Conservation (phyloP, 129 eudicot genomes). For the Chrysanthemum makinoi region DNA sequence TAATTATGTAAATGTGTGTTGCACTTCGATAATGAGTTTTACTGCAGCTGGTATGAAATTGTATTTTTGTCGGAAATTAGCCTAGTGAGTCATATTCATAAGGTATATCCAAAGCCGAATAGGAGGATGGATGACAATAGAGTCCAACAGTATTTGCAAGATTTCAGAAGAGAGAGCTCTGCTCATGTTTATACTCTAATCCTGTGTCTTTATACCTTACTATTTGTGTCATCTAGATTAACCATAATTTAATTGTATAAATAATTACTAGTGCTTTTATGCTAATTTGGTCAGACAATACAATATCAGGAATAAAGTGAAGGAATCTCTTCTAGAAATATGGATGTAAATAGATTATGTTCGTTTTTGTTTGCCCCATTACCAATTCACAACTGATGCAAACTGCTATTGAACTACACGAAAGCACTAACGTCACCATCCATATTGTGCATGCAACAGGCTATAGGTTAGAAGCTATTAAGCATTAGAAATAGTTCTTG, state of each 20-base stretch:
- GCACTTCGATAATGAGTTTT: too few species aligned
- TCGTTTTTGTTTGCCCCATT: constrained; percentile 27
- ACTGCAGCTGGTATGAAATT: too few species aligned
- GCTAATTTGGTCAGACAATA: constrained; percentile 25
- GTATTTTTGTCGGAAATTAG: too few species aligned
- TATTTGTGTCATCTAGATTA: too few species aligned
- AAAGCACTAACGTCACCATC: constrained; percentile 29
- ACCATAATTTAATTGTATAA: constrained; percentile 1
- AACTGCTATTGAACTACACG: constrained; percentile 23
- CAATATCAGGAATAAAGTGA: constrained; percentile 30
- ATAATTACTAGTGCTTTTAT: constrained; percentile 23
- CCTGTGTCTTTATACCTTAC: too few species aligned
- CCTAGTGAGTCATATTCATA: too few species aligned
- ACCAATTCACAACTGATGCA: constrained; percentile 17
- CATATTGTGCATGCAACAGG: constrained; percentile 33
- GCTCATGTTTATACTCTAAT: too few species aligned
- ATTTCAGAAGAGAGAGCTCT: too few species aligned
- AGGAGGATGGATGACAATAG: too few species aligned
- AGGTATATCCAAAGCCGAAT: too few species aligned
- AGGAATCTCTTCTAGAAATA: constrained; percentile 33
- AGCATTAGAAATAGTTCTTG: constrained; percentile 25
- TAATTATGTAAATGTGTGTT: too few species aligned
- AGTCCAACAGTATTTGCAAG: too few species aligned
- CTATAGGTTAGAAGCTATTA: constrained; percentile 19
- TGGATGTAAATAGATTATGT: constrained; percentile 33